Evolutionary conservation across 192 early-diverging fungal genomes (phyloP).

Genomic region (Entrophospora sp.): DNA sequence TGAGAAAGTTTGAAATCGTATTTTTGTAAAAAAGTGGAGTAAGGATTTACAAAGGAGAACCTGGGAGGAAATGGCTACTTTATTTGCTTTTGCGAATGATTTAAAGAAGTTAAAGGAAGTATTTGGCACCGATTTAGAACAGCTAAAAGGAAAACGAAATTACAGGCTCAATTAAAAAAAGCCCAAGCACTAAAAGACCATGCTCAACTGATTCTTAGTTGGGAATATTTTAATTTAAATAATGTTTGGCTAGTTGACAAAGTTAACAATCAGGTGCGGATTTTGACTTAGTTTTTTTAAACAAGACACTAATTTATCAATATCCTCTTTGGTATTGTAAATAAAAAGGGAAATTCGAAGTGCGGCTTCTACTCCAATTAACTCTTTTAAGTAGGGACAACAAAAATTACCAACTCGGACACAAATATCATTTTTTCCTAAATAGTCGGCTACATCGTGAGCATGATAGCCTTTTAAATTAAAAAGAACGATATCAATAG

Average conservation of each 20-base stretch:
- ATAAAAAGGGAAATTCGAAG: conserved; percentile 7
- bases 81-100: neutral
- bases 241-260: too few relatives aligned
- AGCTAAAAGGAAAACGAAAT: neutral
- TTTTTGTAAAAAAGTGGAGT: conserved; percentile 3
- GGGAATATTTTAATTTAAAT: too few relatives aligned
- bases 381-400: conserved; percentile 10
- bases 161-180: too few relatives aligned
- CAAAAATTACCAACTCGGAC: conserved; percentile 15
- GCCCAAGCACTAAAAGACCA: too few relatives aligned
- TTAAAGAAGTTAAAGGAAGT: neutral
- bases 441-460: conserved; percentile 15
- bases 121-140: conserved; percentile 10
- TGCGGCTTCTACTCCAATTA: conserved; percentile 5
- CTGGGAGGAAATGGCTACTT: neutral
- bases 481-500: conserved; percentile 4
- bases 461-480: conserved; percentile 2
- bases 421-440: conserved; percentile 11
- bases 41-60: neutral
- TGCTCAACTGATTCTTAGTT: too few relatives aligned
- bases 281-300: neutral
- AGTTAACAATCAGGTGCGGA: neutral
- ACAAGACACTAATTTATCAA: neutral
- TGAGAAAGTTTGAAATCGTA: neutral
- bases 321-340: conserved; percentile 10